A percentile compares a stretch with the other conserved stretches of the same genome.
Conservation (phyloP, 805 yeast genomes). For the Cyberlindnera mycetangii region DNA sequence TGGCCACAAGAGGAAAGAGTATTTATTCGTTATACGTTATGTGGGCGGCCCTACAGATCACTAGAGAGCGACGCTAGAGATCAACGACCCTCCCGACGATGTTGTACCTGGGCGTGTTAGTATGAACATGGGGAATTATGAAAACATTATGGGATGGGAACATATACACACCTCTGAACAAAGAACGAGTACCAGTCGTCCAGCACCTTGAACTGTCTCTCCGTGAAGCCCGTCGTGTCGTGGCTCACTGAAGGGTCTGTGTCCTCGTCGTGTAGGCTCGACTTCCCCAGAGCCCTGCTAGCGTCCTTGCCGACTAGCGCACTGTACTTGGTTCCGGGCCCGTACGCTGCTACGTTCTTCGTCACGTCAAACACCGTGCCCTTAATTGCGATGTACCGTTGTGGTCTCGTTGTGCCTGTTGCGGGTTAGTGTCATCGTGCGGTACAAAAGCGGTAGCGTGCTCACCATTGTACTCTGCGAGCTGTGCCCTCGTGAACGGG, state of each 20-base stretch:
- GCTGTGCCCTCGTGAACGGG: constrained; percentile 39
- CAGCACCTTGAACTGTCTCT: constrained; percentile 55
- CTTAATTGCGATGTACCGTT: constrained; percentile 70
- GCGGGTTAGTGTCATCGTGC: not conserved
- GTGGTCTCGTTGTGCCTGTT: constrained; percentile 38
- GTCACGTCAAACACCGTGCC: constrained; percentile 81
- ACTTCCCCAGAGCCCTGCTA: constrained; percentile 70
- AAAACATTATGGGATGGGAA: too few species aligned
- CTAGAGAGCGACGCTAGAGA: not conserved
- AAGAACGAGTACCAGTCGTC: constrained; percentile 75
- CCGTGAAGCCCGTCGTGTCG: constrained; percentile 51
- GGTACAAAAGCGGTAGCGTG: not conserved
- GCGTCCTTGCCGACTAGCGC: constrained; percentile 76
- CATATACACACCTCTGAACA: constrained; percentile 42
- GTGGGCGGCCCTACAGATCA: not conserved
- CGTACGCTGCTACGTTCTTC: constrained; percentile 61
- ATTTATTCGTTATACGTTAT: not conserved
- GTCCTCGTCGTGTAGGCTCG: constrained; percentile 55
- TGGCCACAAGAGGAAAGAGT: too few species aligned
- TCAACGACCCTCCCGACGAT: constrained; percentile 16
- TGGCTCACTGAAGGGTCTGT: constrained; percentile 41
- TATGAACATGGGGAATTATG: not conserved
- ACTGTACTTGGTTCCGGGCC: constrained; percentile 72
- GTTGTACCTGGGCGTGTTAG: constrained; percentile 17
- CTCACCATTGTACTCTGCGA: constrained; percentile 46